Base-by-base conservation (phyloP, 2,329 filamentous ascomycete genomes). In the Elsinoe batatas region DNA sequence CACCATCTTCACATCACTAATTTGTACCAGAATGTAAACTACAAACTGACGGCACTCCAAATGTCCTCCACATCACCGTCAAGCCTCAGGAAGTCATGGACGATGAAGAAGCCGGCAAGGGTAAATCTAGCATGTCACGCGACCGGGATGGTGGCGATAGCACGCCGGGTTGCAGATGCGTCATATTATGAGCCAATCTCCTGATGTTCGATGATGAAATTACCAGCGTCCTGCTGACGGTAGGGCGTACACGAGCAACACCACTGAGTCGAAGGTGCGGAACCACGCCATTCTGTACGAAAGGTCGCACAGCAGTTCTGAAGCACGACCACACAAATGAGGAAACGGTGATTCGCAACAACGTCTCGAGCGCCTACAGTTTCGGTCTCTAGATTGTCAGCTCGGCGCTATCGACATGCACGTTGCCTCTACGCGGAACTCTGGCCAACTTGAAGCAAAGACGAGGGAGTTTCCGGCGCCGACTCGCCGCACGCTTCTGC, bases 31-130 rank as follows among this genome's bases (percentile, higher is more conserved):
- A 91, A 61, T 91, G 88, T 65, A 85, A 55, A 83, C 59, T 89
- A 94, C 66, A 87, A 81, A 46, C 40, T 65, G 76, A 77, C 30
- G 84, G 89, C 60, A 75, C 78, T 10, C 81, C 87, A 6, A 95
- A 95, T 62, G 87, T 95, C 26, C 83, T 95, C n/a, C 90, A 95
- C 70, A 95, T 95, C 89, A 91, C 87, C 5, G 83, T 95, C 63
- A 87, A 88, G 63, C 90, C 90, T 2, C 85, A 90, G 66, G 88
- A 95, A 66, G 79, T 86, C 37, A 75, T 91, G 59, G 85, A 94
- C 61, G 89, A 93, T 65, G 82, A 85, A 61, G 84, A 87, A 64
- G 85, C 88, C 62, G 86, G 88, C 62, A 83, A 85, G 56, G 78
- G 79, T 57, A 87, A 85, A 68, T 71, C 73, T 51, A 71, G 73